Base-by-base conservation (phyloP, 169 alveolate genomes). In the Miamiensis avidus region DNA sequence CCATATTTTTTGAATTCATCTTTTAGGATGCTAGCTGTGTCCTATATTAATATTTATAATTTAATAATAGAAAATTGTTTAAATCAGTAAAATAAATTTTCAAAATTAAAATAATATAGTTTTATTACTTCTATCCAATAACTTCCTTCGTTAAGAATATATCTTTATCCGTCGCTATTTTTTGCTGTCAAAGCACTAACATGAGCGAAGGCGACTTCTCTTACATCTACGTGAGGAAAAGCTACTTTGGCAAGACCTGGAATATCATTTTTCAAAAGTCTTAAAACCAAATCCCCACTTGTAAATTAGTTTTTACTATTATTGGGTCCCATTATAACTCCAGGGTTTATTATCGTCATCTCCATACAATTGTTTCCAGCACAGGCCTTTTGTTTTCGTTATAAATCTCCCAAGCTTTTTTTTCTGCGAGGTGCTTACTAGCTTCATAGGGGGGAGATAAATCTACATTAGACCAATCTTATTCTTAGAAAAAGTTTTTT, bases 131-230 rank as follows among this genome's bases (percentile, higher is more conserved):
- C 69, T 65, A 69, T 29, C 85, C 85, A 81, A 29, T 65, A 81
- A 27, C 76, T 69, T 16, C 77, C 85, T 64, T 64, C 85, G 0
- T n/a, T 69, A 15, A 64, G 1, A 31, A 81, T 15, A 81, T 81
- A 81, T 64, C 85, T 81, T 49, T 81, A 29, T 28, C 85, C 85
- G 73, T 81, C 32, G n/a, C 72, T 34, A 0, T 25, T 81, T 49
- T 81, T 73, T 81, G 28, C 28, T 26, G 28, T 29, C 29, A 81
- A 6, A 65, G 85, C 76, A 1, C 65, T 81, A 1, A 81, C 64
- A 81, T 81, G 85, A 30, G 85, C 85, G 20, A 65, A 64, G 65
- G 85, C 85, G 32, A n/a, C 28, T 29, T 81, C 85, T 81, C 85
- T 81, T 15, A 81, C 85, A 64, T 81, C 85, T 6, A 81, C 76